Conservation (phyloP, 805 yeast genomes). For the Wickerhamomyces silvicola region DNA sequence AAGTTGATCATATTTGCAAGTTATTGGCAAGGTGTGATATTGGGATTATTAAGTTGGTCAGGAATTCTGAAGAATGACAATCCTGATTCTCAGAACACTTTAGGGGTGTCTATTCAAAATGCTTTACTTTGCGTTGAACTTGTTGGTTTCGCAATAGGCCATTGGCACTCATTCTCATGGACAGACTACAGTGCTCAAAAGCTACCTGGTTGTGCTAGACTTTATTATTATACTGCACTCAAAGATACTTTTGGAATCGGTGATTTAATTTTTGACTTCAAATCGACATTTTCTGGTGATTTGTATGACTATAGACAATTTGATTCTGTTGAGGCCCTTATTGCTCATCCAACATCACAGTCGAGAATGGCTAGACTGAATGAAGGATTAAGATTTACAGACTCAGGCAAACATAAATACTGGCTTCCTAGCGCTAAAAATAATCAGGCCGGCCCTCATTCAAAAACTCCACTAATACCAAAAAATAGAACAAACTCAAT, state of each 20-base stretch:
- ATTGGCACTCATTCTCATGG: slow-evolving; percentile 79
- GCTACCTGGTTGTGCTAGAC: slow-evolving; percentile 64
- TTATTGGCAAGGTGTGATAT: slow-evolving; percentile 83
- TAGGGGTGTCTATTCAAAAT: slow-evolving; percentile 66
- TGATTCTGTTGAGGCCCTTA: slow-evolving; percentile 68
- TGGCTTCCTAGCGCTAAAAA: slow-evolving; percentile 42
- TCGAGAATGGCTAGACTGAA: slow-evolving; percentile 64
- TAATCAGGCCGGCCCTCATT: background rate
- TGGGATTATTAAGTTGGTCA: slow-evolving; percentile 46
- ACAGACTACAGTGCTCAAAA: slow-evolving; percentile 55
- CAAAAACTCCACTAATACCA: slow-evolving; percentile 12
- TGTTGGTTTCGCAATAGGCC: slow-evolving; percentile 82
- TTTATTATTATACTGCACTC: slow-evolving; percentile 56
- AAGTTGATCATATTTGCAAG: slow-evolving; percentile 93
- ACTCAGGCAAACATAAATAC: slow-evolving; percentile 73
- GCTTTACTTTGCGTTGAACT: slow-evolving; percentile 77
- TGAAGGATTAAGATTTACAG: slow-evolving; percentile 76
- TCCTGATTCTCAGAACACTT: slow-evolving; percentile 25
- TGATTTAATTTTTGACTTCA: slow-evolving; percentile 79
- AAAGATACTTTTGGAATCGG: slow-evolving; percentile 69
- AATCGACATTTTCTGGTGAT: slow-evolving; percentile 58
- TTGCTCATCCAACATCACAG: slow-evolving; percentile 61
- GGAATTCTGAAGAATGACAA: slow-evolving; percentile 33
- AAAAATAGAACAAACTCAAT: slow-evolving; percentile 16
- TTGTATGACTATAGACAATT: slow-evolving; percentile 75